Evolutionary conservation across 1,139 yeast species (phyloP), one percentile per base, ranked within the genome.

Genomic region (Candida tropicalis): DNA sequence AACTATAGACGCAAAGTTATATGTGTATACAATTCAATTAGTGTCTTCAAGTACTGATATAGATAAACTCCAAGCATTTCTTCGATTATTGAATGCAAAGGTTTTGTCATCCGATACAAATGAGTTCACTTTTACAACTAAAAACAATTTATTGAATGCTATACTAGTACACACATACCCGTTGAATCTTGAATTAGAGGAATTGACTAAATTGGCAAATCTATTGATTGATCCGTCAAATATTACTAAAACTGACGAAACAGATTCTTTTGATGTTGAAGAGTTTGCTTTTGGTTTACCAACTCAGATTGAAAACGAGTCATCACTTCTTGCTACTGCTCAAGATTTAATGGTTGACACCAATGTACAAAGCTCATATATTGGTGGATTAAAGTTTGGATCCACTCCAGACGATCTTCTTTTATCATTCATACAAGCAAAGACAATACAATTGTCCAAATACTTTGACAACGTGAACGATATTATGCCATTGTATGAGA

Each of bases 371-470:
- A 37, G 46, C 13, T 44, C 37, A 31, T 20, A 25, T 6, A 26
- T 49, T 11, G 40, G 42, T n/a, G 18, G 22, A 17, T 16, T 26
- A 4, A 36, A 32, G 16, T 26, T 28, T 18, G 16, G 13, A 9
- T 22, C 20, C 3, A 7, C 32, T 7, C 17, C 35, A 2, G 42
- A 45, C 25, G 49, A 39, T 4, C 38, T 44, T 12, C 40, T 57
- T 32, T 56, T 60, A 20, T 42, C 52, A 20, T 66, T 68, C 41
- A 54, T 62, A 2, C 46, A 51, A 45, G 62, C 66, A 2, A 64
- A 64, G 41, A 46, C 58, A 1, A 45, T 51, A n/a, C 56, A 56
- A 11, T 50, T 56, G 32, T 48, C 66, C 2, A 51, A 47, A 11
- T 68, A 58, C 42, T 49, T 50, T 33, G 48, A 46, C 12, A 55